Percentiles rank a stretch among this genome's conserved stretches.
These are phyloP conservation scores for Pouteria campechiana DNA, from an alignment of 179 eudicot species.

Conservation along the genomic window DNA sequence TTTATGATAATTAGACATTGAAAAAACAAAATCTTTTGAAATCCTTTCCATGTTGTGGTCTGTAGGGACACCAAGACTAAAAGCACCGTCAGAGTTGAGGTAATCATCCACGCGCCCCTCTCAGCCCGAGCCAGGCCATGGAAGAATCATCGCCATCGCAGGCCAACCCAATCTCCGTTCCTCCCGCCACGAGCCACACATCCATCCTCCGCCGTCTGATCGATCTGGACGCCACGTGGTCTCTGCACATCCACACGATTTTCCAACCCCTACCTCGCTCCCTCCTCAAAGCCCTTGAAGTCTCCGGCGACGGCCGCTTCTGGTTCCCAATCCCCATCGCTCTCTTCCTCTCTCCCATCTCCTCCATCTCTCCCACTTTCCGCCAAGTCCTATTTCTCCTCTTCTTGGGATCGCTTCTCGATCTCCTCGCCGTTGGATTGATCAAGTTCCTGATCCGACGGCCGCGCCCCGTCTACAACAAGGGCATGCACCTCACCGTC, in stretches of 20 bases:
- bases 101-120: no score
- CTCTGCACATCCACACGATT: slow-evolving; percentile 42
- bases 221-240: slow-evolving; percentile 31
- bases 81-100: no score
- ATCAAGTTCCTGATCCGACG: slow-evolving; percentile 62
- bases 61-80: no score
- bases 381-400: slow-evolving; percentile 23
- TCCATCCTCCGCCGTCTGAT: slow-evolving; percentile 30
- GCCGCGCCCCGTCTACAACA: slow-evolving; percentile 63
- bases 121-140: no score
- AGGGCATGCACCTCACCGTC: slow-evolving; percentile 43
- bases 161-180: no score
- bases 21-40: no score
- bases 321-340: slow-evolving; percentile 71
- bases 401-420: slow-evolving; percentile 40
- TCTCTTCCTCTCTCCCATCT: slow-evolving; percentile 34
- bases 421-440: slow-evolving; percentile 41
- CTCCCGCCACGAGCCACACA: slow-evolving; percentile 7
- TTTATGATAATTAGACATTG: no score
- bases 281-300: slow-evolving; percentile 55
- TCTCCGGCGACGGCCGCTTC: slow-evolving; percentile 78
- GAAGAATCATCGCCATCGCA: slow-evolving; percentile 8
- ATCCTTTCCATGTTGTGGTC: no score
- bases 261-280: slow-evolving; percentile 44
- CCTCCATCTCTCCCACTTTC: slow-evolving; percentile 11